Conservation (phyloP, 225 moss, liverwort and hornwort species). For the Neckera pumila region DNA sequence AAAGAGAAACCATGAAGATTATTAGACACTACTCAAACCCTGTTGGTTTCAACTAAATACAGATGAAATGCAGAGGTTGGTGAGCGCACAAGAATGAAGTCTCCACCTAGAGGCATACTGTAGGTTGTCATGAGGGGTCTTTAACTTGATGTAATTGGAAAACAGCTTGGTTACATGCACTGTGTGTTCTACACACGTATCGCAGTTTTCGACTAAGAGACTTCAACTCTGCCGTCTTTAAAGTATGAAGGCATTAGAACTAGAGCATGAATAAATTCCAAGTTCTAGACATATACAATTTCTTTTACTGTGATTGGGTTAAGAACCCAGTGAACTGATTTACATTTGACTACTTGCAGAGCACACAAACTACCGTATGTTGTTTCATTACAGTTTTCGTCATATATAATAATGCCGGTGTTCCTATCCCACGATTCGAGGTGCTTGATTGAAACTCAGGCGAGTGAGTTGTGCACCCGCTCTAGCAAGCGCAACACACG, state of each 20-base stretch:
- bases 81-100: not conserved
- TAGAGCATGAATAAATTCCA: conserved; percentile 8
- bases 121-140: not conserved
- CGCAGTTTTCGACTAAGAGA: not conserved
- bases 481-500: conserved; percentile 77
- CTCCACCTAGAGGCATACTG: not conserved
- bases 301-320: conserved; percentile 21
- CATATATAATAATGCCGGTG: not conserved
- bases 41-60: not conserved
- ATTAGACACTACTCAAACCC: not conserved
- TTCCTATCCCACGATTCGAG: not conserved
- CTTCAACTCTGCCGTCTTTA: not conserved
- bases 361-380: conserved; percentile 19
- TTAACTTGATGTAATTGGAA: not conserved
- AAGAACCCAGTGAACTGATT: conserved; percentile 17
- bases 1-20: not conserved
- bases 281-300: conserved; percentile 15
- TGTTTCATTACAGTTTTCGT: conserved; percentile 14
- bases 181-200: not conserved
- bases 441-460: conserved; percentile 8
- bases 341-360: conserved; percentile 18
- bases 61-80: not conserved
- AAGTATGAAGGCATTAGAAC: not conserved
- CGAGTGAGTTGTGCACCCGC: conserved; percentile 70
- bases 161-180: not conserved